Conservation (phyloP, 129 eudicot genomes). For the Ambrosia artemisiifolia region DNA sequence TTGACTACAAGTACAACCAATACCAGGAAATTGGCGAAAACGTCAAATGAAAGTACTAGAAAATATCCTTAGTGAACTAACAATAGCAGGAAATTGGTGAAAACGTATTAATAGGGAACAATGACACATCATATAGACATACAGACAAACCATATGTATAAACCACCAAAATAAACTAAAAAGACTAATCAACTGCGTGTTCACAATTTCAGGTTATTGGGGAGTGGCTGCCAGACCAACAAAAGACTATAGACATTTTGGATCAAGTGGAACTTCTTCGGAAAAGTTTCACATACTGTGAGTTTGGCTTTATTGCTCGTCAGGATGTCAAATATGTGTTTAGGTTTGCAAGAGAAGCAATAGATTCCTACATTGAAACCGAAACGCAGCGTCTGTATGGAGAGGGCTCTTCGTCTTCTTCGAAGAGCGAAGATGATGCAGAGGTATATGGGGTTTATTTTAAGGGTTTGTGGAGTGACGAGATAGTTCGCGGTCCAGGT, state of each 20-base stretch:
- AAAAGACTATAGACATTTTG: constrained; percentile 34
- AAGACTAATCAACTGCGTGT: no score
- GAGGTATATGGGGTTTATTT: constrained; percentile 68
- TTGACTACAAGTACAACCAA: background rate
- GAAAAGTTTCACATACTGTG: constrained; percentile 44
- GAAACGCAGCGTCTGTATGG: constrained; percentile 35
- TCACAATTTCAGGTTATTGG: constrained; percentile 48
- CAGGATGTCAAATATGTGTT: constrained; percentile 59
- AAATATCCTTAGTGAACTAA: no score
- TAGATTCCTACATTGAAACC: constrained; percentile 22
- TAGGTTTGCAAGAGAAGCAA: constrained; percentile 68
- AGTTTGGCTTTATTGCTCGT: constrained; percentile 41
- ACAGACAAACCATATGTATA: no score
- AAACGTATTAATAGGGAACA: no score
- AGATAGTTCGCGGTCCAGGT: background rate
- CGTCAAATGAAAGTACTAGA: no score
- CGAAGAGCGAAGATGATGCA: background rate
- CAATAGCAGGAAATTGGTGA: no score
- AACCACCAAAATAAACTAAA: no score
- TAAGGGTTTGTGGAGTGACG: constrained; percentile 56
- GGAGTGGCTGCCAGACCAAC: constrained; percentile 49
- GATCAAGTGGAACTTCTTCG: constrained; percentile 39
- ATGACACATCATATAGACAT: no score
- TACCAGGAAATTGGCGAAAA: no score
- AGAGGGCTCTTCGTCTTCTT: constrained; percentile 39